Evolutionary conservation across 2,329 filamentous ascomycete genomes (phyloP), one percentile per base, ranked within the genome.

Genomic region (Botrytis byssoidea): DNA sequence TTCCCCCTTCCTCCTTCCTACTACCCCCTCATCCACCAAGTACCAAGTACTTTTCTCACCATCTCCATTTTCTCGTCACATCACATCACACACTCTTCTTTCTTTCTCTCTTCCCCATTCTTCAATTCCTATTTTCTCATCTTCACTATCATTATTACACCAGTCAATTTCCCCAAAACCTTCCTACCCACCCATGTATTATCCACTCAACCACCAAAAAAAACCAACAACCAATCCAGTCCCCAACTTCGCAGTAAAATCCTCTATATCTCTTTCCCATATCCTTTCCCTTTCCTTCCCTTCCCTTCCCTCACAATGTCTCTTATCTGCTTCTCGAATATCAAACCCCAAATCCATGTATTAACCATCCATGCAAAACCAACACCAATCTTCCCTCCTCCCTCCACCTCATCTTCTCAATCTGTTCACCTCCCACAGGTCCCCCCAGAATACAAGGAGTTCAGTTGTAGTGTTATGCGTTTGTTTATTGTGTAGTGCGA

Each of bases 141-240:
- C 59, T 37, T 35, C 32, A 25, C 32, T 61, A 37, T 72, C 60
- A 65, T 72, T 48, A 72, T 72, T 72, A 72, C 48, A 51, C 48
- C 25, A 48, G 48, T 59, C 60, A 37, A 64, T n/a, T 61, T 25
- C n/a, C 20, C 10, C 32, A 37, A 61, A 25, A 25, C 20, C 12
- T 22, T 61, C 59, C 59, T 35, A 61, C 59, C 29, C 29, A 46
- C n/a, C 16, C 48, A 57, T 67, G 37, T 72, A 72, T 35, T 72
- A 72, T 65, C 60, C 63, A 71, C 60, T 46, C n/a, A 66, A 40
- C 4, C 32, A 67, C 46, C 14, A 37, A 46, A 46, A 46, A 46
- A 46, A 46, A 22, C 44, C 44, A 66, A 66, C 48, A 55, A 55
- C 6, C n/a, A 55, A 55, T 55, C n/a, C 51, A 29, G 51, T 16